These are phyloP conservation scores for Gonapodya sp. DNA, from an alignment of 192 early-diverging fungal genomes.

Conservation along the genomic window DNA sequence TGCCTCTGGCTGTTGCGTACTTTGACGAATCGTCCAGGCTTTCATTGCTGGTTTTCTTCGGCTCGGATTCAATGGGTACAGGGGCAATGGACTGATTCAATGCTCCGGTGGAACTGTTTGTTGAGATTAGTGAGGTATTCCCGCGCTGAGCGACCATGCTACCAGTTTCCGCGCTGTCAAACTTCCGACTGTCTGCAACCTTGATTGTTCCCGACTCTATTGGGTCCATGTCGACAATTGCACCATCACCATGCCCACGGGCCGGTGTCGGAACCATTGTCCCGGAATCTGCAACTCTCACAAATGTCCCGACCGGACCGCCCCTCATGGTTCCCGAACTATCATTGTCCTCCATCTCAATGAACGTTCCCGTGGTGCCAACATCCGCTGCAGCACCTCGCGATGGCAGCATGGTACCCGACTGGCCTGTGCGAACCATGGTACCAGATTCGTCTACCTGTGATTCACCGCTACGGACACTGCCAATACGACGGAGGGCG, in stretches of 20 bases:
- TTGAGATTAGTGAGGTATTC: neutral
- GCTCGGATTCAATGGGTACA: neutral
- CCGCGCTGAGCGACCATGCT: neutral
- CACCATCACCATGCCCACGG: neutral
- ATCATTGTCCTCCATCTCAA: neutral
- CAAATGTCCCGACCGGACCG: neutral
- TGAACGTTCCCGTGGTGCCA: neutral
- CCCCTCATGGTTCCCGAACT: neutral
- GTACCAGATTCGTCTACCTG: neutral
- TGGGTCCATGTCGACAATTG: too few species aligned
- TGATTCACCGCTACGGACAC: neutral
- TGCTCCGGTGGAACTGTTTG: neutral
- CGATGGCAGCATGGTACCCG: neutral
- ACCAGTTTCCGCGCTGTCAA: neutral
- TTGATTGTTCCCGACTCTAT: too few species aligned
- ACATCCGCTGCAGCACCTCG: neutral
- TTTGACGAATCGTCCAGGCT: neutral
- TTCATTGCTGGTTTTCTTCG: neutral
- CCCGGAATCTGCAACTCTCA: neutral
- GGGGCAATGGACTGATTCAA: neutral
- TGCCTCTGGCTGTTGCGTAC: neutral
- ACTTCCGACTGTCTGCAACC: neutral
- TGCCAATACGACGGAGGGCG: neutral
- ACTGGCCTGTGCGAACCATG: neutral
- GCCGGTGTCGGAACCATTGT: neutral